phyloP scores from a whole-genome alignment of 1,139 yeast species.

The Meyerozyma smithsonii region DNA sequence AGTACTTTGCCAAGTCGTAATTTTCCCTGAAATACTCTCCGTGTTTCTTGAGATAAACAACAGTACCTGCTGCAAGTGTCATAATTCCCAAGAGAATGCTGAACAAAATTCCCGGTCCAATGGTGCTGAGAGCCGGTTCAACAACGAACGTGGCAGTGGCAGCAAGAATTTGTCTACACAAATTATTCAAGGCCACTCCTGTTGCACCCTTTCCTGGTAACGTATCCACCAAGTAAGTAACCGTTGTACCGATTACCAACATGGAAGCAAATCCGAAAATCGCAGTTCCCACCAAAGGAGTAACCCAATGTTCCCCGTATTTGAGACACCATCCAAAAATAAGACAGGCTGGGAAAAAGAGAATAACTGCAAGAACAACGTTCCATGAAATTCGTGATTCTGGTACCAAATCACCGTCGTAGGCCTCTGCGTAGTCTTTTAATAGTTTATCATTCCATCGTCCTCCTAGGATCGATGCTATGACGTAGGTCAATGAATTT shows the following conservation, averaged over 20 bases:
- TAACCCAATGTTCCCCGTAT: slow-evolving; percentile 64
- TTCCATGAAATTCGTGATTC: slow-evolving; percentile 80
- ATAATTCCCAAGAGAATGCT: slow-evolving; percentile 61
- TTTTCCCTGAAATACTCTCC: slow-evolving; percentile 65
- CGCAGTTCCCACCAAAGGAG: slow-evolving; percentile 75
- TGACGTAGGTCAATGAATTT: slow-evolving; percentile 69
- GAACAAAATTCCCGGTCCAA: slow-evolving; percentile 70
- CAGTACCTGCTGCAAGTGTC: slow-evolving; percentile 35
- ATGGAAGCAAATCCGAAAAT: slow-evolving; percentile 78
- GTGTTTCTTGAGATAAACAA: slow-evolving; percentile 48
- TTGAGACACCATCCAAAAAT: slow-evolving; percentile 82
- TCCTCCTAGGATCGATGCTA: slow-evolving; percentile 76
- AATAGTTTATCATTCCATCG: slow-evolving; percentile 69
- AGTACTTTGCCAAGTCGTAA: slow-evolving; percentile 55
- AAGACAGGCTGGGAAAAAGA: slow-evolving; percentile 62
- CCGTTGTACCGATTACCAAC: slow-evolving; percentile 78
- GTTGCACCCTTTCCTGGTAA: slow-evolving; percentile 88
- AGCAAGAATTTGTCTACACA: slow-evolving; percentile 68
- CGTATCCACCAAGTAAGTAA: slow-evolving; percentile 78
- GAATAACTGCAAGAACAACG: slow-evolving; percentile 56
- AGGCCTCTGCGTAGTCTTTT: slow-evolving; percentile 46
- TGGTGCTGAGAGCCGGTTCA: slow-evolving; percentile 57
- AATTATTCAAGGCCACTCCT: slow-evolving; percentile 79
- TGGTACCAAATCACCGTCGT: slow-evolving; percentile 65
- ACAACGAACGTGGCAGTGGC: slow-evolving; percentile 72